These are phyloP conservation scores for Pelagomonas calceolata DNA, from an alignment of 108 stramenopile genomes.

Conservation along the genomic window DNA sequence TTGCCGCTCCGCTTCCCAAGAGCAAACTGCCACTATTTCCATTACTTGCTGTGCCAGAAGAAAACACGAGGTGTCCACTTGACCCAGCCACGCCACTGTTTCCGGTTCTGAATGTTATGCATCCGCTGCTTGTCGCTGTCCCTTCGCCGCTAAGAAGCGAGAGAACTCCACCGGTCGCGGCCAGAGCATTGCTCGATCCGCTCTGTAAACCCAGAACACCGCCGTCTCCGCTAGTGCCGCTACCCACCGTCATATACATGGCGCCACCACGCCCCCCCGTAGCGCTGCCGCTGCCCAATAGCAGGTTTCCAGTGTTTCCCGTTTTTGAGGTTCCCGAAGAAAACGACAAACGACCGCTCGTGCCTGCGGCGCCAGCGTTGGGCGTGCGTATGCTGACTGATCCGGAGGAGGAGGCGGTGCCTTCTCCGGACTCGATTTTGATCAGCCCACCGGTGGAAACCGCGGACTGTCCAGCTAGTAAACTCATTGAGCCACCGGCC, in stretches of 20 bases:
- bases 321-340: neutral
- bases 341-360: neutral
- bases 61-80: slow-evolving; percentile 13
- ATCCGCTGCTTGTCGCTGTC: slow-evolving; percentile 10
- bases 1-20: slow-evolving; percentile 2
- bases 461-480: neutral
- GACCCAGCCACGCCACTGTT: slow-evolving; percentile 1
- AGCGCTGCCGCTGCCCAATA: neutral
- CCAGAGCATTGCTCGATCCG: no score
- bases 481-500: neutral
- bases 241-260: neutral
- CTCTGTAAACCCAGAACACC: neutral
- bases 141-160: slow-evolving; percentile 4
- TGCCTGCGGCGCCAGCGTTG: neutral
- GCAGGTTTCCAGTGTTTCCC: neutral
- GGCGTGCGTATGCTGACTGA: neutral
- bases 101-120: slow-evolving; percentile 16
- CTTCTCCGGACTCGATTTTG: neutral
- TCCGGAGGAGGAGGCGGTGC: neutral
- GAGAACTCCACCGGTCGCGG: neutral
- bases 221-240: slow-evolving; percentile 3
- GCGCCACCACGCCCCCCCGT: neutral
- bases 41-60: slow-evolving; percentile 14
- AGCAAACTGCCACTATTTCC: slow-evolving; percentile 25
- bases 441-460: neutral